Evolutionary conservation across 441 rosid genomes (phyloP).

Genomic region (Raphanus hybrid): DNA sequence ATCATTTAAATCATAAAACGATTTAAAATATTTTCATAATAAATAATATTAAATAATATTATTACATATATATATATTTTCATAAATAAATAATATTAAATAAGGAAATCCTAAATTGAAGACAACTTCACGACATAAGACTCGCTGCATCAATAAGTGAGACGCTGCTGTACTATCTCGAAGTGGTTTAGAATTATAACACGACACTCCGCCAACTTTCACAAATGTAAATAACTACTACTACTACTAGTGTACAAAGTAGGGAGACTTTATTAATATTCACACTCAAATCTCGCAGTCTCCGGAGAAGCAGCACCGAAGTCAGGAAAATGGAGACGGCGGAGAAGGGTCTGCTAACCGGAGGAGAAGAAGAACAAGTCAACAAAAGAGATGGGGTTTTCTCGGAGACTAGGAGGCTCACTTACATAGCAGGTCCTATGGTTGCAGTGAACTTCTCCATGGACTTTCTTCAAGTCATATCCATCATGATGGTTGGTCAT

Average conservation of each 20-base stretch:
- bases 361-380: slow-evolving; percentile 40
- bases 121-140: too few relatives aligned
- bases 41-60: too few relatives aligned
- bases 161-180: background rate
- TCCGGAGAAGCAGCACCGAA: background rate
- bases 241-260: background rate
- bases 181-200: background rate
- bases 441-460: slow-evolving; percentile 55
- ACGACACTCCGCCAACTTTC: slow-evolving; percentile 1
- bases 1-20: too few relatives aligned
- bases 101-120: background rate
- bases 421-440: slow-evolving; percentile 61
- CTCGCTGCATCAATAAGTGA: background rate
- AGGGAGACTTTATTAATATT: background rate
- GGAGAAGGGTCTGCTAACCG: slow-evolving; percentile 46
- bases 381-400: slow-evolving; percentile 50
- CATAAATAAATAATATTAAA: background rate
- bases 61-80: too few relatives aligned
- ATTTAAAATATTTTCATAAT: too few relatives aligned
- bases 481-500: slow-evolving; percentile 71
- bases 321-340: slow-evolving; percentile 22
- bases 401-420: slow-evolving; percentile 52
- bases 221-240: background rate
- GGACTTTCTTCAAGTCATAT: slow-evolving; percentile 55
- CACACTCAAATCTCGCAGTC: slow-evolving; percentile 15